phyloP scores from a whole-genome alignment of 179 eudicot species.

The Heliamphora pulchella region DNA sequence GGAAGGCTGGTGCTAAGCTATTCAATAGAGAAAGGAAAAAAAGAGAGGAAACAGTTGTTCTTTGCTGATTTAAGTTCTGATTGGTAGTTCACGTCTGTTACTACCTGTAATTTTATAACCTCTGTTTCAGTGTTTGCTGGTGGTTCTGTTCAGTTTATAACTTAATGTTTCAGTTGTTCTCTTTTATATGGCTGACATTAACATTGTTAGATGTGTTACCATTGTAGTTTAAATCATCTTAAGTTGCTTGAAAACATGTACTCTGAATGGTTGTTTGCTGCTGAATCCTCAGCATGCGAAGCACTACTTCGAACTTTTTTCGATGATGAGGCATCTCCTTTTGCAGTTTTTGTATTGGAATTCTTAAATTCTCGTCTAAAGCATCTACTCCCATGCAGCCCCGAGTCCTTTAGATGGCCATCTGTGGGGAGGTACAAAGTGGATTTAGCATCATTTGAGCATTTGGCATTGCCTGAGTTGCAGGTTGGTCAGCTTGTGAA shows the following conservation, averaged over 20 bases:
- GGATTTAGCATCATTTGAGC: conserved; percentile 79
- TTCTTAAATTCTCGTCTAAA: background rate
- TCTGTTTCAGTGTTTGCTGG: background rate
- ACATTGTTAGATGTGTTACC: background rate
- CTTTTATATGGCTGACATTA: background rate
- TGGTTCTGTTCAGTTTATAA: background rate
- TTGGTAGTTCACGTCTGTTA: background rate
- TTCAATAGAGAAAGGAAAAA: too few species aligned
- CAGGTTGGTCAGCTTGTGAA: conserved; percentile 46
- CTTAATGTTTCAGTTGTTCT: background rate
- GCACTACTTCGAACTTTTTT: background rate
- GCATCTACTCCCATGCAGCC: conserved; percentile 34
- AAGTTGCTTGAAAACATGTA: background rate
- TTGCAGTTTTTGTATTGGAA: background rate
- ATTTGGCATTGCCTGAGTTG: conserved; percentile 73
- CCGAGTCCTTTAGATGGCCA: conserved; percentile 74
- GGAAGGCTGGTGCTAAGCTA: background rate
- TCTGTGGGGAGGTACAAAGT: conserved; percentile 77
- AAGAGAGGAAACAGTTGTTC: too few species aligned
- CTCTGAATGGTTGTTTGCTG: background rate
- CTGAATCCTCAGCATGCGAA: background rate
- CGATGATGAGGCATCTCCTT: background rate
- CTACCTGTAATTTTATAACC: background rate
- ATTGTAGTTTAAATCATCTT: background rate
- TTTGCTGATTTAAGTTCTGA: background rate